These are phyloP conservation scores for Leccinum arenicola DNA, from an alignment of 768 basidiomycete genomes.

Conservation along the genomic window DNA sequence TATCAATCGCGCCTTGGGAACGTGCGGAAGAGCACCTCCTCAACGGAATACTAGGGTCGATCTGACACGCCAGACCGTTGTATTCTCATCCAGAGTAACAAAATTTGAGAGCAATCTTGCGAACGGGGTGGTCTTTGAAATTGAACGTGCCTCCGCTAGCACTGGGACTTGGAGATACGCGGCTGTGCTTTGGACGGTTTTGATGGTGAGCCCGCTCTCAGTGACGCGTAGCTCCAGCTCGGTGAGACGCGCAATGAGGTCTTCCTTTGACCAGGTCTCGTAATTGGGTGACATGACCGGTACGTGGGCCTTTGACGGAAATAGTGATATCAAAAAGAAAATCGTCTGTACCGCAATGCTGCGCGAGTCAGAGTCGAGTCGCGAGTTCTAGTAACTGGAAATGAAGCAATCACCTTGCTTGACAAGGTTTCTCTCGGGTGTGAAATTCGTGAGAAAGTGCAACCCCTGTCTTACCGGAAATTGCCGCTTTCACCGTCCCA, in stretches of 20 bases:
- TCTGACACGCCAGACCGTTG: constrained; percentile 84
- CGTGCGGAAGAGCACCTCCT: constrained; percentile 79
- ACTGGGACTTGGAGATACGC: constrained; percentile 8
- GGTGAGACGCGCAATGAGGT: constrained; percentile 63
- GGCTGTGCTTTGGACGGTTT: constrained; percentile 15
- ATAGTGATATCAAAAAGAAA: constrained; percentile 33
- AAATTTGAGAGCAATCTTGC: constrained; percentile 93
- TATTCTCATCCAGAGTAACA: constrained; percentile 93
- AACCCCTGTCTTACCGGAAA: too few species aligned
- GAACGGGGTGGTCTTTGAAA: constrained; percentile 65
- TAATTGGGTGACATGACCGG: constrained; percentile 43
- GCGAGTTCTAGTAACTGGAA: not conserved
- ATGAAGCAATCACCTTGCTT: too few species aligned
- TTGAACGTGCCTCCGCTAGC: constrained; percentile 47
- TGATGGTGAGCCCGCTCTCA: constrained; percentile 1
- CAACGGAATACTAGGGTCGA: constrained; percentile 61
- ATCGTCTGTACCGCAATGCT: constrained; percentile 31
- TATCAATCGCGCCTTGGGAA: constrained; percentile 72
- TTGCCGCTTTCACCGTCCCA: too few species aligned
- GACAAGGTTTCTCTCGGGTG: too few species aligned
- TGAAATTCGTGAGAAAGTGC: too few species aligned
- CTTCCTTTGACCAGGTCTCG: constrained; percentile 59
- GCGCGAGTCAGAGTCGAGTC: not conserved
- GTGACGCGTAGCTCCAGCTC: constrained; percentile 45
- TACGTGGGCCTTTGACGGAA: constrained; percentile 27